Evolutionary conservation across 805 yeast species (phyloP).

Genomic region (Candida easanensis): DNA sequence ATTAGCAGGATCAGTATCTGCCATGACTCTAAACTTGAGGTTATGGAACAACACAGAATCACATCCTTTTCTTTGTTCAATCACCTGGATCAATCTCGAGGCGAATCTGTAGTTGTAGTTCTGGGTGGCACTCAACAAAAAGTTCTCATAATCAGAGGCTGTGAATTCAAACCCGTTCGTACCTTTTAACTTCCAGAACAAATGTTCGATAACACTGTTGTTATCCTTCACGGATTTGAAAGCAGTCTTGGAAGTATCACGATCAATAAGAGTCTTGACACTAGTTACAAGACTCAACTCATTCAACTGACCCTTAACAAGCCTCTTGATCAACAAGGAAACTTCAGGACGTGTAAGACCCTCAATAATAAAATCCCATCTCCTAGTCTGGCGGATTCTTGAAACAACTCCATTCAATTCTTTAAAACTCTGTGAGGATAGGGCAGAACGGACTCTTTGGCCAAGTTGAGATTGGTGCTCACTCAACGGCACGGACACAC

Average conservation of each 20-base stretch:
- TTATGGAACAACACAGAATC: conserved; percentile 18
- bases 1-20: conserved; percentile 16
- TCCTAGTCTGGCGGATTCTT: background rate
- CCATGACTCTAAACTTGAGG: conserved; percentile 16
- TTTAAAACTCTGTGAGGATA: background rate
- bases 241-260: background rate
- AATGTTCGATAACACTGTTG: background rate
- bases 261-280: conserved; percentile 5
- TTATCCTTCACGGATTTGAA: background rate
- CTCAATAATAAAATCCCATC: conserved; percentile 4
- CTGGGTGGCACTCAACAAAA: conserved; percentile 2
- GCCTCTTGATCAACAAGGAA: conserved; percentile 8
- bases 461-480: background rate
- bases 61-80: conserved; percentile 2
- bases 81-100: conserved; percentile 7
- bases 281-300: background rate
- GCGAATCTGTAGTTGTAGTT: conserved; percentile 11
- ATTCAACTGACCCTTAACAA: conserved; percentile 5
- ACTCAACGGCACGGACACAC: background rate
- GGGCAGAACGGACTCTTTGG: background rate
- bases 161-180: conserved; percentile 8
- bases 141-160: conserved; percentile 6
- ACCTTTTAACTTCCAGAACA: conserved; percentile 4
- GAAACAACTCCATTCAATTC: background rate
- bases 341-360: conserved; percentile 14